Base-by-base conservation (phyloP, 2,329 filamentous ascomycete species). In the Pestalotiopsis sp. region DNA sequence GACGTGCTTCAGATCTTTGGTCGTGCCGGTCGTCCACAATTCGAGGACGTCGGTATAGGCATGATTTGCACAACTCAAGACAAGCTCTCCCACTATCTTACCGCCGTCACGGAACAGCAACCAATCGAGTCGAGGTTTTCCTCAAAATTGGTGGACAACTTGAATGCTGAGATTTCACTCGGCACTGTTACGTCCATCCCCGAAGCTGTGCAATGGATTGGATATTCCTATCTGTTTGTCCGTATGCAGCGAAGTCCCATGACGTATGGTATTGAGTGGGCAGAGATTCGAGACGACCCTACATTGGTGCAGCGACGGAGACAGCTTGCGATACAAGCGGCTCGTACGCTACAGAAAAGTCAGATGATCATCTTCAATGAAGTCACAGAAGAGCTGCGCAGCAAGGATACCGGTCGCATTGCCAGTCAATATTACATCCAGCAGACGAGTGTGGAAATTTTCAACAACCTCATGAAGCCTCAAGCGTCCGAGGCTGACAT, bases 281-380 rank as follows among this genome's bases (percentile, higher is more conserved):
- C 91, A 17, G 96, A 99, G 79, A 92, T 94, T 66, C 86, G 91
- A 39, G 93, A 98, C 73, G 96, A 99, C 75, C 95, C 94, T 0
- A 91, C 90, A 69, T 87, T 99, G 31, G 94, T 98, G 2, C 92
- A 96, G 76, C 88, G 95, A 73, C 90, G 96, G 65, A 90, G 95
- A 3, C 91, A 96, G 72, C 85, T 99, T 65, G 92, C 96, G 66
- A 94, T 97, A 59, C 91, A 97, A 74, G 96, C 96, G 27, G 96
- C 96, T 0, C 87, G 91, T 58, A 93, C 93, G 4, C 83, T 99
- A 58, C 95, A 98, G 76, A 88, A 95, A 76, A 97, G 93, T 74
- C 96, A 99, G 81, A 99, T 99, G 97, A 96, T 99, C 75, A 96
- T 99, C 68, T 99, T 95, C 84, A 98, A 99, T 73, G 96, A 98